Evolutionary conservation across 306 rosid genomes (phyloP).

Genomic region (Ochetophila trinervis): DNA sequence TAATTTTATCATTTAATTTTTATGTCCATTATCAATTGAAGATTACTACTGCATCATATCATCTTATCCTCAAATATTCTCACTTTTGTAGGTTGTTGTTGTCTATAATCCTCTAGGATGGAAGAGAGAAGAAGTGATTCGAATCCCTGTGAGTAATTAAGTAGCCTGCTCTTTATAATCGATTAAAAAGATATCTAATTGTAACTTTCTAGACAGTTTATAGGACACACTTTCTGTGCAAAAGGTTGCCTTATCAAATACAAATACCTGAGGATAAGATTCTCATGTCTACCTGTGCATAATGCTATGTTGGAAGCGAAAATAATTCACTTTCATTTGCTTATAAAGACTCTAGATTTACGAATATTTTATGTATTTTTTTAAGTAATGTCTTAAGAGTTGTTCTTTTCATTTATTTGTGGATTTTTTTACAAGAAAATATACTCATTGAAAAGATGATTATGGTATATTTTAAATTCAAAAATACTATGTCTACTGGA

Average conservation of each 20-base stretch:
- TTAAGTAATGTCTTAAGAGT: neutral
- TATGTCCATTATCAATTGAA: neutral
- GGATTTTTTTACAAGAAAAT: no score
- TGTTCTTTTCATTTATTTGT: no score
- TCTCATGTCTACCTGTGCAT: neutral
- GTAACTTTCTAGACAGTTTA: neutral
- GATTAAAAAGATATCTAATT: neutral
- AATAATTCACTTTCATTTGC: neutral
- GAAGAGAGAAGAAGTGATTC: constrained; percentile 77
- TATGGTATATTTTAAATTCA: no score
- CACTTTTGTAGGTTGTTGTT: constrained; percentile 50
- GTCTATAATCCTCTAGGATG: constrained; percentile 83
- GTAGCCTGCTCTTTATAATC: neutral
- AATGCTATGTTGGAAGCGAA: neutral
- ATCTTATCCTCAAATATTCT: neutral
- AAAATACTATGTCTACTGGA: no score
- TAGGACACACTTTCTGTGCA: neutral
- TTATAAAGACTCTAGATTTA: neutral
- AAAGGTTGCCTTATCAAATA: neutral
- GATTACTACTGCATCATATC: neutral
- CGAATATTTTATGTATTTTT: neutral
- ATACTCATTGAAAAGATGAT: no score
- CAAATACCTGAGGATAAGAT: neutral
- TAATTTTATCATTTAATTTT: neutral
- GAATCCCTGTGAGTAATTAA: constrained; percentile 75